Evolutionary conservation across 495 filamentous ascomycete species (phyloP), one percentile per base, ranked within the genome.

Genomic region (Tuber calosporum): DNA sequence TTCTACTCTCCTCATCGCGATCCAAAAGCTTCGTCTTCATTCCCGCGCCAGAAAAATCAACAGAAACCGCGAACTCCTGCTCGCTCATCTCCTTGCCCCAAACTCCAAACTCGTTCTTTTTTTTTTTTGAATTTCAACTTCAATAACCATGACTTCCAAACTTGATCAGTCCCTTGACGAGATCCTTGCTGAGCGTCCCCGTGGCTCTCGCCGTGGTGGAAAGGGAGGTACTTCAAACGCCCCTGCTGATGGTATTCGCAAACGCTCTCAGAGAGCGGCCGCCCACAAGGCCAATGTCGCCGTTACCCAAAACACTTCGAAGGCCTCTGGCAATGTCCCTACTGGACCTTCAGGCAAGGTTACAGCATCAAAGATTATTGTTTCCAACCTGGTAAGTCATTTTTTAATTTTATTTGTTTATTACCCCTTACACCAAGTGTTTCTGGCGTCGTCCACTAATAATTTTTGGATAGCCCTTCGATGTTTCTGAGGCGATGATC

Each of bases 141-240:
- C 72, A 77, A 80, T 83, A 84, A 89, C 77, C 72, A 97, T 96
- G 93, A 92, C 93, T 85, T 89, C 88, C 83, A 98, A 97, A 85
- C 90, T 99, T 78, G 93, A 97, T 83, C 88, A 93, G 86, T 92
- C 93, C 85, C 89, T 99, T 72, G 95, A 98, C 83, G 92, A 97
- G 84, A 97, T 99, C 83, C 88, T 97, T 87, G 91, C 89, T 79
- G 89, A 88, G 82, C 88, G 89, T 77, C 79, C 75, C 66, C 87
- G 87, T 79, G 86, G 88, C 79, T 85, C 84, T 69, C 84, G 82
- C 81, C 87, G 86, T 74, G 82, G 83, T 72, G 85, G 85, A 79
- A 85, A 87, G 73, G 84, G 86, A 77, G 84, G 86, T 81, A 85
- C 86, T 79, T 85, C 85, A 66, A 81, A 88, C 70, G 88, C 91